Conservation (phyloP, 2,329 filamentous ascomycete genomes). For the Fusarium longipes region DNA sequence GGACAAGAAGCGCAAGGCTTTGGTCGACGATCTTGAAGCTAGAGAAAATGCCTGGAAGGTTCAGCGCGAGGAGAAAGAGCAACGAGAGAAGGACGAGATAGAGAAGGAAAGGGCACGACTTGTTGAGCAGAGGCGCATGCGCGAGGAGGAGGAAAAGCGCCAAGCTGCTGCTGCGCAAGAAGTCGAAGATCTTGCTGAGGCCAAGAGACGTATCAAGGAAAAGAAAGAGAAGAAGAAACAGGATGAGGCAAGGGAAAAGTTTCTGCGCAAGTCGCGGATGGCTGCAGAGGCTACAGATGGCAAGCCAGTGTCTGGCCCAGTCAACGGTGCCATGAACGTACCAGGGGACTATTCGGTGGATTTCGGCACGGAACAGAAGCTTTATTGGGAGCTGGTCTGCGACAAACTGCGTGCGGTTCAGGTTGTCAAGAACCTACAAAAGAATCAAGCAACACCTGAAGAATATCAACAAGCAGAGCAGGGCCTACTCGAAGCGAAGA, state of each 20-base stretch:
- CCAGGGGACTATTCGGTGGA: conserved; percentile 52
- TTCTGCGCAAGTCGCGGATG: conserved; percentile 52
- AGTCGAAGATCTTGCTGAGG: conserved; percentile 54
- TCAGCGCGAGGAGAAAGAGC: conserved; percentile 62
- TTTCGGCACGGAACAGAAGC: conserved; percentile 47
- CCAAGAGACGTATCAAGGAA: conserved; percentile 53
- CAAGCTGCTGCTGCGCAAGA: conserved; percentile 54
- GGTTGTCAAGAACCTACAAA: conserved; percentile 49
- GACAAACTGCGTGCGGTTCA: conserved; percentile 57
- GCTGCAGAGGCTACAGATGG: conserved; percentile 46
- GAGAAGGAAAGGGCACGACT: conserved; percentile 54
- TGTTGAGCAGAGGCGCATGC: conserved; percentile 53
- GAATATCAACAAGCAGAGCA: conserved; percentile 48
- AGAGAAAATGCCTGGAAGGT: conserved; percentile 76
- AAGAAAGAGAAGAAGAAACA: conserved; percentile 56
- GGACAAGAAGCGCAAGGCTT: conserved; percentile 75
- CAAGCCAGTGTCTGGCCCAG: conserved; percentile 43
- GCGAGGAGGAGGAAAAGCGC: conserved; percentile 52
- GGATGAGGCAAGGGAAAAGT: conserved; percentile 46
- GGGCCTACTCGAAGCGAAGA: conserved; percentile 47
- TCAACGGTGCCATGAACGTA: conserved; percentile 51
- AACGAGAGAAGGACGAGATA: conserved; percentile 50
- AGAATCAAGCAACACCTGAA: conserved; percentile 42
- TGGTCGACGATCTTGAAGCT: conserved; percentile 88
- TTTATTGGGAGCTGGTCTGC: conserved; percentile 56